Conservation (phyloP, 2,329 filamentous ascomycete species). For the Aureobasidium pullulans region DNA sequence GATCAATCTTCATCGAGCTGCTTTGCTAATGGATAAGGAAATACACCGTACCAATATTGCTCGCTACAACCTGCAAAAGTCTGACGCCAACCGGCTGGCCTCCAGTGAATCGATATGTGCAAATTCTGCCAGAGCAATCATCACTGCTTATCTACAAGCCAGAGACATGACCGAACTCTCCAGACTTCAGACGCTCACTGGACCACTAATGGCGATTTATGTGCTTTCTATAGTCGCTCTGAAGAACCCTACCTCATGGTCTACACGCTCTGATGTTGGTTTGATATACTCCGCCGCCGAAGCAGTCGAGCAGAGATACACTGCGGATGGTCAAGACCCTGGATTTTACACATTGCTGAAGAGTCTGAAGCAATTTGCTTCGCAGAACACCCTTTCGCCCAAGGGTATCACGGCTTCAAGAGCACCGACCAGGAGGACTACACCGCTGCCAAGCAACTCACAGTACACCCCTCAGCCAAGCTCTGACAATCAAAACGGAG, state of each 20-base stretch:
- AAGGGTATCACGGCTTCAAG: background rate
- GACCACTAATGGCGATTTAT: conserved; percentile 10
- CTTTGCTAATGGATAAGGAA: conserved; percentile 5
- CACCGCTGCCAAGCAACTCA: conserved; percentile 30
- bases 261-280: conserved; percentile 1
- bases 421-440: conserved; percentile 31
- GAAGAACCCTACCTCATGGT: conserved; percentile 4
- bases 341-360: conserved; percentile 1
- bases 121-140: conserved; percentile 4
- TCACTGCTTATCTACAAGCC: background rate
- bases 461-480: background rate
- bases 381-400: background rate
- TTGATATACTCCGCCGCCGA: conserved; percentile 2
- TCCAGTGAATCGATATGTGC: conserved; percentile 8
- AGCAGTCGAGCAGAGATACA: conserved; percentile 6
- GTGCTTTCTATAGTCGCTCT: background rate
- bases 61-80: background rate
- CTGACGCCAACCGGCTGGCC: background rate
- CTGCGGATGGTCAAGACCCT: background rate
- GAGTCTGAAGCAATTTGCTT: background rate
- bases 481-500: background rate
- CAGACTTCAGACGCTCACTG: background rate
- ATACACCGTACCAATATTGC: conserved; percentile 4
- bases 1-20: conserved; percentile 9
- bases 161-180: background rate